Evolutionary conservation across 176 grass and related monocot genomes (phyloP).

Genomic region (Triticum urartu): DNA sequence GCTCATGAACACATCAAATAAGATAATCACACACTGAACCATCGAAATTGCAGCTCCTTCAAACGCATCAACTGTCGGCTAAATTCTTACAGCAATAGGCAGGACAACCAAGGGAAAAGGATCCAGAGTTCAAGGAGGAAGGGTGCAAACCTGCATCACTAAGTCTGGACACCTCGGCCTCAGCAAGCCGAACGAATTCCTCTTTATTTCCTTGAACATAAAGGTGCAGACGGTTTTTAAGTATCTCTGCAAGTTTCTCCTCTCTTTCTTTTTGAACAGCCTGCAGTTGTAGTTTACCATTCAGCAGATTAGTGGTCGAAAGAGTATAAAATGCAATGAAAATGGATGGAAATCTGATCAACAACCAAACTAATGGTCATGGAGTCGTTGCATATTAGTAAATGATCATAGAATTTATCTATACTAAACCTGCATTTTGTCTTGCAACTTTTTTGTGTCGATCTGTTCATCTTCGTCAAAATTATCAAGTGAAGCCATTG

Average conservation of each 20-base stretch:
- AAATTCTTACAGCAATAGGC: slow-evolving; percentile 18
- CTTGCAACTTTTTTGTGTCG: slow-evolving; percentile 72
- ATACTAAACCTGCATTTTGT: slow-evolving; percentile 58
- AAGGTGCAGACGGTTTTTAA: slow-evolving; percentile 67
- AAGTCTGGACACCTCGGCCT: slow-evolving; percentile 85
- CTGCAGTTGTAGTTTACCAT: slow-evolving; percentile 38
- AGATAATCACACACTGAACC: background rate
- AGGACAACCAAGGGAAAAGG: background rate
- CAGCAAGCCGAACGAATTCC: slow-evolving; percentile 60
- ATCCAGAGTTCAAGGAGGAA: background rate
- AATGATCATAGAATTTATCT: slow-evolving; percentile 11
- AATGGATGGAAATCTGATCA: slow-evolving; percentile 1
- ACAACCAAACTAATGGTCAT: background rate
- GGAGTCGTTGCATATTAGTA: slow-evolving; percentile 3
- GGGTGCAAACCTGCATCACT: slow-evolving; percentile 67
- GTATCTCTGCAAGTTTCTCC: slow-evolving; percentile 78
- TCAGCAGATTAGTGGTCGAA: slow-evolving; percentile 23
- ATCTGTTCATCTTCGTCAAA: slow-evolving; percentile 72
- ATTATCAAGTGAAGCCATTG: slow-evolving; percentile 94
- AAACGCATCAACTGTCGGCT: background rate
- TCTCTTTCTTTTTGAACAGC: slow-evolving; percentile 93
- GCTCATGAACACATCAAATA: background rate
- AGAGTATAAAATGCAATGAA: slow-evolving; percentile 35
- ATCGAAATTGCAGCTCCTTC: background rate
- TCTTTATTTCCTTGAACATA: slow-evolving; percentile 91